These are phyloP conservation scores for Fraxinus platypoda DNA, from an alignment of 305 asterid species.

Conservation along the genomic window DNA sequence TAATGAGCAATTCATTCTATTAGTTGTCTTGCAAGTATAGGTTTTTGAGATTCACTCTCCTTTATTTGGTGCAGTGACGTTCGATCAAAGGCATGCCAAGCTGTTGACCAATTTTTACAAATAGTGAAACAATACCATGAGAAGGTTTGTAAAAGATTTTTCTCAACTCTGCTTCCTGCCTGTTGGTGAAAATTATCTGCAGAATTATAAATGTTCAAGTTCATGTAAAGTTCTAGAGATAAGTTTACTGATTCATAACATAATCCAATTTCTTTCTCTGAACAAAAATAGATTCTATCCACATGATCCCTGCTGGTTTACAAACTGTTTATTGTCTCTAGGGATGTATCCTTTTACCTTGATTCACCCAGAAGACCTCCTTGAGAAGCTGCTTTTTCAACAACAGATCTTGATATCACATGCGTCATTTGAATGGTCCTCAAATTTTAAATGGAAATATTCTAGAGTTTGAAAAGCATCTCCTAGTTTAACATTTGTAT, in stretches of 20 bases:
- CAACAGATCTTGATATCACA: neutral
- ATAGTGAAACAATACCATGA: conserved; percentile 75
- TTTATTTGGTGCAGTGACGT: conserved; percentile 63
- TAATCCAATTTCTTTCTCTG: conserved; percentile 2
- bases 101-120: conserved; percentile 93
- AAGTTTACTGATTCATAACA: conserved; percentile 10
- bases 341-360: neutral
- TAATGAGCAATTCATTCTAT: conserved; percentile 20
- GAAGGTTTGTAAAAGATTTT: conserved; percentile 50
- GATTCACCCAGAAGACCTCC: conserved; percentile 8
- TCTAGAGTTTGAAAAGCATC: neutral
- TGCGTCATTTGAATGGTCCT: neutral
- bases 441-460: neutral
- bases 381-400: conserved; percentile 17
- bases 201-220: conserved; percentile 9
- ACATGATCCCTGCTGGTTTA: conserved; percentile 14
- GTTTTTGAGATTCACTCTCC: conserved; percentile 15
- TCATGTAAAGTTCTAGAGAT: conserved; percentile 9
- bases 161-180: conserved; percentile 10
- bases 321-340: neutral
- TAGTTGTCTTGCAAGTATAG: conserved; percentile 15
- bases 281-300: neutral
- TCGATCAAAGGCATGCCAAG: conserved; percentile 88
- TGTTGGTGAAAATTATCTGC: conserved; percentile 17
- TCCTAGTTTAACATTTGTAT: conserved; percentile 4